These are phyloP conservation scores for Leccinum rimulosum DNA, from an alignment of 768 basidiomycete genomes.

Conservation along the genomic window DNA sequence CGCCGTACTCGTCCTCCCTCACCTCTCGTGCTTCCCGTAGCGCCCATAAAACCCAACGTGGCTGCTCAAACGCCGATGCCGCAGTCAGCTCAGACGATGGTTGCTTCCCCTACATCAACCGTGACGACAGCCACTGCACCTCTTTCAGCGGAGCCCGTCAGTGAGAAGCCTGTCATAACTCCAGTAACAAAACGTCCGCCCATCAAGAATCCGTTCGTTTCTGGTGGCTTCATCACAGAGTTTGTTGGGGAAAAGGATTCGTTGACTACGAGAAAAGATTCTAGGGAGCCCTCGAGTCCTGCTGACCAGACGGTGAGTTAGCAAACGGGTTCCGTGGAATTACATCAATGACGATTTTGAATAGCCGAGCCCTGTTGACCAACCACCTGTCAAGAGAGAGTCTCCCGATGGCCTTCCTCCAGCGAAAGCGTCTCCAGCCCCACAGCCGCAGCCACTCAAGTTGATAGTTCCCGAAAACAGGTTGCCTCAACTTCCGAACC, in stretches of 20 bases:
- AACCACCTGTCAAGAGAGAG: conserved; percentile 20
- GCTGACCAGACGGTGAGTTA: conserved; percentile 18
- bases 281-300: conserved; percentile 14
- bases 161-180: conserved; percentile 13
- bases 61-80: conserved; percentile 15
- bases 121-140: conserved; percentile 10
- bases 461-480: conserved; percentile 13
- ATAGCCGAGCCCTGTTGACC: conserved; percentile 19
- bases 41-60: conserved; percentile 7
- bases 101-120: conserved; percentile 21
- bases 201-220: conserved; percentile 46
- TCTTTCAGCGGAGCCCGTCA: conserved; percentile 2
- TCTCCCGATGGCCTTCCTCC: conserved; percentile 16
- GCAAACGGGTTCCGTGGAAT: not conserved
- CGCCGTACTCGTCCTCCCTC: conserved; percentile 26
- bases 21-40: conserved; percentile 24
- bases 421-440: conserved; percentile 10
- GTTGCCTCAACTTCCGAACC: conserved; percentile 2
- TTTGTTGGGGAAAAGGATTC: conserved; percentile 35
- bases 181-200: conserved; percentile 15
- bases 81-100: conserved; percentile 12
- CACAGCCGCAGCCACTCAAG: conserved; percentile 8
- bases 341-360: conserved; percentile 1
- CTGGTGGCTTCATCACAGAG: conserved; percentile 48
- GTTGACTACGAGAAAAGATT: conserved; percentile 19